A percentile compares a stretch with the other conserved stretches of the same genome.
phyloP scores from a whole-genome alignment of 2,329 filamentous ascomycete genomes.

The Curvularia verruculosa region DNA sequence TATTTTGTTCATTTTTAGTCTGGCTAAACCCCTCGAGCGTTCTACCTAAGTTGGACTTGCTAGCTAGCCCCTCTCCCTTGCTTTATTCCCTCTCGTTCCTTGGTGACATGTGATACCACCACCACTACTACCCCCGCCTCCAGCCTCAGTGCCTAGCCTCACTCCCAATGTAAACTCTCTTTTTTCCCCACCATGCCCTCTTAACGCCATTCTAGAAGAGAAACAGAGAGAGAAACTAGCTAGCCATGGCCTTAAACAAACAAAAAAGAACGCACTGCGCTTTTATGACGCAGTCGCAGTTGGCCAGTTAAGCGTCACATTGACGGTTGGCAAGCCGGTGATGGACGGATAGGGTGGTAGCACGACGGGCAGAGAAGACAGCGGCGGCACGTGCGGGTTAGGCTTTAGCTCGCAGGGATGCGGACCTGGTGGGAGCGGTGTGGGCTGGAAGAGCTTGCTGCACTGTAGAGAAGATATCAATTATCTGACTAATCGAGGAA shows the following conservation, averaged over 20 bases:
- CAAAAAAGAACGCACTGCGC: no score
- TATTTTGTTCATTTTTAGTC: background rate
- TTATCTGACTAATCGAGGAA: background rate
- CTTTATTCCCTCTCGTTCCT: background rate
- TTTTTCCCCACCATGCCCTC: no score
- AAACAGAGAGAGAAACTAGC: no score
- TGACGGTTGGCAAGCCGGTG: slow-evolving; percentile 9
- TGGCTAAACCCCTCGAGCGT: background rate
- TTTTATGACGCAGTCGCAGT: slow-evolving; percentile 5
- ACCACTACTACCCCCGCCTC: no score
- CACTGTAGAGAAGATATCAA: slow-evolving; percentile 30
- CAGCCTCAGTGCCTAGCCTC: background rate
- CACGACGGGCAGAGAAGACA: background rate
- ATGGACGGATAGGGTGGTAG: slow-evolving; percentile 6
- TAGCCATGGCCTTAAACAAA: slow-evolving; percentile 7
- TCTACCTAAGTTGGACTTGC: background rate
- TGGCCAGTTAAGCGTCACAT: slow-evolving; percentile 10
- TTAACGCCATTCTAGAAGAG: no score
- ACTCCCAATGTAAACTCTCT: no score
- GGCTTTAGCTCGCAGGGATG: slow-evolving; percentile 37
- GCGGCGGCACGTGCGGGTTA: slow-evolving; percentile 12
- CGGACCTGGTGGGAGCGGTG: slow-evolving; percentile 31
- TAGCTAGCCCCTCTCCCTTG: background rate
- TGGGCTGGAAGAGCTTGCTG: slow-evolving; percentile 29
- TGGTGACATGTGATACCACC: background rate